Percentiles rank a stretch among this genome's conserved stretches.
phyloP scores from a whole-genome alignment of 1,139 yeast species.

The Suhomyces terraborum region DNA sequence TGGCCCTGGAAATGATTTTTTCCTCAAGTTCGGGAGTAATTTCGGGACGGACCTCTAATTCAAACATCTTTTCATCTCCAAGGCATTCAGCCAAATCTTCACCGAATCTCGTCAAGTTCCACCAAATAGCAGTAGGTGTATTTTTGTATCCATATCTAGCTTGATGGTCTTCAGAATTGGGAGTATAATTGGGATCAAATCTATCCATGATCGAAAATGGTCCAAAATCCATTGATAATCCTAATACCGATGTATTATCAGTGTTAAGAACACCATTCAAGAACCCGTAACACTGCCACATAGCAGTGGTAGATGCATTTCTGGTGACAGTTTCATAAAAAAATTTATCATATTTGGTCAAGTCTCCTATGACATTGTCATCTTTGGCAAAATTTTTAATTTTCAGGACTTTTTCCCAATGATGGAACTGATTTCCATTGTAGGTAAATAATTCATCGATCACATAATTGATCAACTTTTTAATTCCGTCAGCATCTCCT shows the following conservation, averaged over 20 bases:
- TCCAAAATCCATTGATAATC: constrained; percentile 89
- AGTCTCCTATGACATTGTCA: constrained; percentile 30
- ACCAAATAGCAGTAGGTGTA: constrained; percentile 88
- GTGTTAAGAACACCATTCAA: constrained; percentile 93
- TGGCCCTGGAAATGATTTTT: constrained; percentile 60
- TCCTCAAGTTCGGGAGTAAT: constrained; percentile 53
- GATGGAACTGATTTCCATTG: constrained; percentile 37
- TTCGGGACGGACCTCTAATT: constrained; percentile 37
- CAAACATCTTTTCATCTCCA: constrained; percentile 59
- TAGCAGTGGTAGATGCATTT: constrained; percentile 78
- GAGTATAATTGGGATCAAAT: constrained; percentile 79
- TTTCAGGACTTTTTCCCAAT: constrained; percentile 25
- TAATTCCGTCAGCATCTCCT: constrained; percentile 64
- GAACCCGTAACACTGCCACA: constrained; percentile 91
- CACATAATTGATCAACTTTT: constrained; percentile 69
- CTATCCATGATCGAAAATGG: constrained; percentile 90
- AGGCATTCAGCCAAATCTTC: constrained; percentile 80
- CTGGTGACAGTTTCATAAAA: constrained; percentile 68
- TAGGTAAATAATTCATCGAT: constrained; percentile 62
- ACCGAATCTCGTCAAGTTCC: constrained; percentile 86
- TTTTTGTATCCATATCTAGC: constrained; percentile 75
- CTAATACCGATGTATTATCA: constrained; percentile 86
- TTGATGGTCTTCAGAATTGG: constrained; percentile 83
- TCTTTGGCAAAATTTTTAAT: constrained; percentile 24
- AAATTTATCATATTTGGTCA: constrained; percentile 69